These are phyloP conservation scores for Fusarium papillatum DNA, from an alignment of 2,329 filamentous ascomycete species.

Conservation along the genomic window DNA sequence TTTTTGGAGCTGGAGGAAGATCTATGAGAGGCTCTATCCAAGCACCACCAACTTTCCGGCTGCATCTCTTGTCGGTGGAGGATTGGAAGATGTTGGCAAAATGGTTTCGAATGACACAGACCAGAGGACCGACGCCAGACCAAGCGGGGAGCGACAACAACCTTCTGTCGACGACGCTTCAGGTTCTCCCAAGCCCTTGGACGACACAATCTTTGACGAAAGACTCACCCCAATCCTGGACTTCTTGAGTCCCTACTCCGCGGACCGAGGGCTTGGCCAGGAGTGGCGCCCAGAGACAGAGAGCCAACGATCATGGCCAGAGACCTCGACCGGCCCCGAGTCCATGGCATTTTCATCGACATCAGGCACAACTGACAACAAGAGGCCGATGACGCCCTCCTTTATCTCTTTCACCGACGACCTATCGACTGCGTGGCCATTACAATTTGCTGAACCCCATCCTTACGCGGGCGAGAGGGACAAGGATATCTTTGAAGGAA, in stretches of 20 bases:
- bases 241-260: background rate
- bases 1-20: background rate
- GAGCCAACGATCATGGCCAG: background rate
- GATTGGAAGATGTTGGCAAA: background rate
- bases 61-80: background rate
- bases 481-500: background rate
- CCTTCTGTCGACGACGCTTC: no score
- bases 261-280: background rate
- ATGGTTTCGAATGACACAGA: no score
- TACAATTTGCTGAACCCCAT: background rate
- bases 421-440: background rate
- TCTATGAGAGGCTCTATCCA: background rate
- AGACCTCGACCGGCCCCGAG: background rate
- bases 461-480: background rate
- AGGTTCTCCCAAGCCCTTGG: no score
- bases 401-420: background rate
- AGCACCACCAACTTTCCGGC: background rate
- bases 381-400: background rate
- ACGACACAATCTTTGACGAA: no score
- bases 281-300: background rate
- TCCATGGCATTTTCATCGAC: background rate
- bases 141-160: no score
- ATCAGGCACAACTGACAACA: background rate
- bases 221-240: no score
- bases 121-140: no score